Percentiles rank a stretch among this genome's conserved stretches.
Conservation (phyloP, 345 rosid genomes). For the Gossypium turneri region DNA sequence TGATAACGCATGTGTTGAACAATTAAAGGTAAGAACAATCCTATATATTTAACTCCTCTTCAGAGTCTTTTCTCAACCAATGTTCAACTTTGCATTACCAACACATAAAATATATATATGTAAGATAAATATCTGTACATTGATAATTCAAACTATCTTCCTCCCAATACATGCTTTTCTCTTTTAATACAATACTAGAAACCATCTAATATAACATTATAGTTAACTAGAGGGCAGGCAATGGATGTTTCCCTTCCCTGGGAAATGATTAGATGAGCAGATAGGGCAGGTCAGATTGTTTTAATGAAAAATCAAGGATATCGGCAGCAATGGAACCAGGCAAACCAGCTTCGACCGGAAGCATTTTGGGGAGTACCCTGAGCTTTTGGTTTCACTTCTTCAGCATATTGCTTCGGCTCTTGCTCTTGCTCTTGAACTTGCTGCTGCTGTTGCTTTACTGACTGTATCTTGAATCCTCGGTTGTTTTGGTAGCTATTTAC, state of each 20-base stretch:
- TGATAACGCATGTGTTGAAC: too few species aligned
- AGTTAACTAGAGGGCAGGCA: neutral
- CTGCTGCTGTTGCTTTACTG: slow-evolving; percentile 1
- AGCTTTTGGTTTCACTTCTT: slow-evolving; percentile 20
- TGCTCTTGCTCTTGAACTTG: neutral
- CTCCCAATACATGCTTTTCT: too few species aligned
- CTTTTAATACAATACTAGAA: neutral
- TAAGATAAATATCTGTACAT: too few species aligned
- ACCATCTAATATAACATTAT: neutral
- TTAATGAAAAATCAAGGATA: neutral
- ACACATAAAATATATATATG: too few species aligned
- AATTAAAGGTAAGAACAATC: too few species aligned
- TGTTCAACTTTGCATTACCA: too few species aligned
- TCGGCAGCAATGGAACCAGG: slow-evolving; percentile 52
- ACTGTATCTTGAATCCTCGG: neutral
- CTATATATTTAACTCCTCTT: too few species aligned
- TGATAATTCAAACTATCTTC: too few species aligned
- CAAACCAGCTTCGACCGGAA: slow-evolving; percentile 32
- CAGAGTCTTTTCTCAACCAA: too few species aligned
- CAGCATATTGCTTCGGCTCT: slow-evolving; percentile 7
- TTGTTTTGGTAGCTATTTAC: neutral
- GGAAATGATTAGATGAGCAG: neutral
- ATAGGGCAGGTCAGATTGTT: neutral
- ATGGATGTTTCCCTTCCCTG: neutral
- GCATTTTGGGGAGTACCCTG: slow-evolving; percentile 19